Evolutionary conservation across 2,329 filamentous ascomycete genomes (phyloP).

Genomic region (Conoideocrella luteorostrata): DNA sequence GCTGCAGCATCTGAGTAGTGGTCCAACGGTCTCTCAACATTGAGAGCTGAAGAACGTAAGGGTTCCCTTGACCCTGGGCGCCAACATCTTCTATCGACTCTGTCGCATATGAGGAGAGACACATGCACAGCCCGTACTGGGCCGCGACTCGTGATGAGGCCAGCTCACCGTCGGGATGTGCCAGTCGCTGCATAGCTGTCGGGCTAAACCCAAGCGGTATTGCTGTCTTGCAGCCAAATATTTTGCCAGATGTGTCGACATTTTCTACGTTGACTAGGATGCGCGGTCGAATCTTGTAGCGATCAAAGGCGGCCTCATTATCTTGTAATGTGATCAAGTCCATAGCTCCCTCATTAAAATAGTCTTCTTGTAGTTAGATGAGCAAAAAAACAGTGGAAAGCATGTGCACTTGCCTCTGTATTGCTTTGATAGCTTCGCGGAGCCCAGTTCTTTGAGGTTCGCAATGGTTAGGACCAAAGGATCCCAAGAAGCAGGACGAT

Average conservation of each 20-base stretch:
- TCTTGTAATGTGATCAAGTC: constrained; percentile 40
- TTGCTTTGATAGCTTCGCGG: not conserved
- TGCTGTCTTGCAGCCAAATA: constrained; percentile 26
- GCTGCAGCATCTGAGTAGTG: constrained; percentile 14
- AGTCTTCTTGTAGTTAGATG: constrained; percentile 27
- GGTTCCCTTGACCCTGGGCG: constrained; percentile 15
- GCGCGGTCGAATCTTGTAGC: constrained; percentile 40
- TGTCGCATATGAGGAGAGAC: constrained; percentile 17
- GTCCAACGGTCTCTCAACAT: constrained; percentile 15
- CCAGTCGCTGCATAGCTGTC: constrained; percentile 46
- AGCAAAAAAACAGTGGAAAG: not conserved
- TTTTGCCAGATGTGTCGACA: constrained; percentile 14
- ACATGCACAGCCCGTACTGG: too few relatives aligned
- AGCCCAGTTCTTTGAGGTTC: not conserved
- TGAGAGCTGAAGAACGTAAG: constrained; percentile 19
- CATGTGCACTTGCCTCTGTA: not conserved
- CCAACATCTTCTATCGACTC: constrained; percentile 17
- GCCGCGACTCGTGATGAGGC: constrained; percentile 42
- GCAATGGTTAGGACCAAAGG: too few relatives aligned
- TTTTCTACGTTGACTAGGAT: constrained; percentile 18
- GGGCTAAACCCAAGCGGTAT: constrained; percentile 47
- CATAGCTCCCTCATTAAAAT: constrained; percentile 53
- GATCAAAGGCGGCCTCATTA: constrained; percentile 45
- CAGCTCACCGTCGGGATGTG: constrained; percentile 45
- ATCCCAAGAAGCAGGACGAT: too few relatives aligned